Evolutionary conservation across 257 asterid genomes (phyloP), one percentile per base, ranked within the genome.

Genomic region (Galeopsis tetrahit): DNA sequence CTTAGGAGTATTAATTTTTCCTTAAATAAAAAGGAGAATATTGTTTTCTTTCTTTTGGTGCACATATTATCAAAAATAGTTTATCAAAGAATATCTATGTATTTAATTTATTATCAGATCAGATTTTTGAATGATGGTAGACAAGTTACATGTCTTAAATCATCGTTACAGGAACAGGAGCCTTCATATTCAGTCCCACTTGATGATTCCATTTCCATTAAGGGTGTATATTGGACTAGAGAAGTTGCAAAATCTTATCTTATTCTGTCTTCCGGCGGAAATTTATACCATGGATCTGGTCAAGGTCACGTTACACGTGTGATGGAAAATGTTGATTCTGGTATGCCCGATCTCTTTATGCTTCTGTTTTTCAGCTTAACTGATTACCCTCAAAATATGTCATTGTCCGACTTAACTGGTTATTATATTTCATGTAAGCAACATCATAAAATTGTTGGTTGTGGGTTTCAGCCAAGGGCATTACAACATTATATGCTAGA

Each of bases 151-250:
- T 21, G 40, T 75, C 55, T 63, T 57, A 48, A 43, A 63, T 84
- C 59, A 65, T 38, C 32, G 36, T 79, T 69, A 70, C 85, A 90
- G 98, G 98, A 91, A 17, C 81, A 80, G 63, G 69, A 81, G 72
- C 93, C 98, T 74, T 85, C 97, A 14, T 91, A 82, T 80, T 87
- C 99, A 17, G 84, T 86, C 74, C 76, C 90, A 61, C 77, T 88
- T 63, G 89, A 89, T 52, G 88, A 81, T 39, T 82, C 89, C 68
- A 73, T 79, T 70, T 77, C 75, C 80, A 76, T 94, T 81, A 87
- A 77, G 82, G 95, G 89, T 74, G 32, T 94, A 71, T 81, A 77
- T 59, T 91, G 97, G 99, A 83, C 88, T 28, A 85, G 77, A 79
- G 83, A 73, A 35, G 82, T 66, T 40, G 88, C 85, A 38, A 91